Evolutionary conservation across 2,329 filamentous ascomycete species (phyloP), one percentile per base, ranked within the genome.

Genomic region (Diaporthe destruens): DNA sequence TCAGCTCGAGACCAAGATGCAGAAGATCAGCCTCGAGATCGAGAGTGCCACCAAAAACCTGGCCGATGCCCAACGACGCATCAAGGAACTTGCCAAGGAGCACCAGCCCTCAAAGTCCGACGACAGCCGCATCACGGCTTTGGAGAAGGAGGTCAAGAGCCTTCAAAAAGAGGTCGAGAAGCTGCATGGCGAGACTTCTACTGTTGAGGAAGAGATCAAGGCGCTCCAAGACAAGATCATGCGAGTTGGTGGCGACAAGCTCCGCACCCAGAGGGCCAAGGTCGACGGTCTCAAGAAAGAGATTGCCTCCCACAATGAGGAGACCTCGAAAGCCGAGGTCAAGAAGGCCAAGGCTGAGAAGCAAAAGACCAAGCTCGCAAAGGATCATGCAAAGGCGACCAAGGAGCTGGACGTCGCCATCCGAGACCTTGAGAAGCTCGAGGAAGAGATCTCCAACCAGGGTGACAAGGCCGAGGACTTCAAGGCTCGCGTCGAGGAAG

Each of bases 211-310:
- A 34, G 96, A 98, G 82, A 98, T 99, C 83, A 96, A 97, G 83
- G 88, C 88, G 25, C 87, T 99, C 1, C 96, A 99, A 80, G 92
- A 96, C 87, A 97, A 95, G 86, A 99, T 99, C 79, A 98, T 99
- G 96, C 93, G 98, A 82, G 92, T 98, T 75, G 96, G 96, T 79
- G 96, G 96, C 82, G 95, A 98, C 78, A 95, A 94, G 83, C 90
- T 99, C 23, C 92, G 96, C 71, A 90, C 92, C 23, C 96, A 99
- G 80, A 95, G 96, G 77, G 91, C 94, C 74, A 97, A 93, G 85
- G 95, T 99, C 44, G 96, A 98, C 80, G 89, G 91, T 8, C 85
- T 97, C 75, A 98, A 97, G 80, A 93, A 95, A 78, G 92, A 97
- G 80, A 95, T 98, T 71, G 87, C 92, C 61, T 90, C 91, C 16